These are phyloP conservation scores for Solanum peruvianum DNA, from an alignment of 257 asterid species.

Conservation along the genomic window DNA sequence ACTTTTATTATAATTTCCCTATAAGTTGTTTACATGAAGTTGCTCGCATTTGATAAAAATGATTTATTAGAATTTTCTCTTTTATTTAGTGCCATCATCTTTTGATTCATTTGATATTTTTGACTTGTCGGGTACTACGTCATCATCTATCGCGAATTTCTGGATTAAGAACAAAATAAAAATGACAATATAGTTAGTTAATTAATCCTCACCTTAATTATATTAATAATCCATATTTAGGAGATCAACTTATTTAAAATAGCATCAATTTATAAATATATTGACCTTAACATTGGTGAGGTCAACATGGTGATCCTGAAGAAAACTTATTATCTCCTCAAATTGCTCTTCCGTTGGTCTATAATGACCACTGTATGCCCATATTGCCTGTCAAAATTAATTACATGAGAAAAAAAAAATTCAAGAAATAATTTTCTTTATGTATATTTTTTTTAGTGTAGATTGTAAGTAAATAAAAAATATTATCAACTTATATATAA, in stretches of 20 bases:
- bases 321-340: conserved; percentile 2
- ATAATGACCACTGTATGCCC: conserved; percentile 15
- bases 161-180: not conserved
- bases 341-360: conserved; percentile 4
- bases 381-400: not conserved
- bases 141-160: not conserved
- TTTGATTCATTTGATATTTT: not conserved
- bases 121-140: not conserved
- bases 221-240: not conserved
- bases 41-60: not conserved
- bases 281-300: conserved; percentile 3
- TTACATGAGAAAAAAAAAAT: not conserved
- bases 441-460: not conserved
- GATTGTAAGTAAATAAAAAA: too few relatives aligned
- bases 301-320: conserved; percentile 1
- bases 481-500: not conserved
- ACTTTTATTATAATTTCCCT: not conserved
- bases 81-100: not conserved
- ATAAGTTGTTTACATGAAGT: not conserved
- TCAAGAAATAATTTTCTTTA: not conserved
- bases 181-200: not conserved
- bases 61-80: not conserved
- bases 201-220: not conserved
- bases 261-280: not conserved
- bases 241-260: not conserved